phyloP scores from a whole-genome alignment of 2,329 filamentous ascomycete genomes.

The Fusarium nygamai region DNA sequence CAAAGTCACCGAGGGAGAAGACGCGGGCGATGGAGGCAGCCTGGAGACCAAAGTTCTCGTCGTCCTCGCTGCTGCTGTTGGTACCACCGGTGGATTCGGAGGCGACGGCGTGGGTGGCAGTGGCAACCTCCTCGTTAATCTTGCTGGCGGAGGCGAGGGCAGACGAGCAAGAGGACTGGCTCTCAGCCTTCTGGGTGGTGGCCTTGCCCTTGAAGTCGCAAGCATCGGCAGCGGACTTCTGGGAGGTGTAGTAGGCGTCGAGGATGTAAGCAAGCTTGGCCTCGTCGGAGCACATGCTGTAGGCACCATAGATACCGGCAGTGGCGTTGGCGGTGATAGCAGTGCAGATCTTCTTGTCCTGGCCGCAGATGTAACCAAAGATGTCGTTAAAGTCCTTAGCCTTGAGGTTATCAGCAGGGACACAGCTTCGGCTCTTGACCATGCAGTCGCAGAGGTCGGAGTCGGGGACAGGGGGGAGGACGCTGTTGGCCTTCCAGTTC shows the following conservation, averaged over 20 bases:
- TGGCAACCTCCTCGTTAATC: slow-evolving; percentile 58
- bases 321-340: slow-evolving; percentile 76
- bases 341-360: slow-evolving; percentile 64
- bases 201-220: slow-evolving; percentile 79
- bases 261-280: slow-evolving; percentile 80
- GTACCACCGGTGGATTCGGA: slow-evolving; percentile 43
- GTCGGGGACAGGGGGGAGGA: slow-evolving; percentile 86
- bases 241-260: slow-evolving; percentile 74
- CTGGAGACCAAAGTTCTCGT: slow-evolving; percentile 51
- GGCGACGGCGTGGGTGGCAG: slow-evolving; percentile 53
- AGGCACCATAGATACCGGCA: slow-evolving; percentile 77
- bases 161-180: slow-evolving; percentile 63
- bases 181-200: slow-evolving; percentile 59
- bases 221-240: slow-evolving; percentile 62
- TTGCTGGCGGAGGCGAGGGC: slow-evolving; percentile 72
- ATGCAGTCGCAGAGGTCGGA: slow-evolving; percentile 85
- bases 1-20: slow-evolving; percentile 59
- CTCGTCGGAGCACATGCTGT: slow-evolving; percentile 77
- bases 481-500: slow-evolving; percentile 72
- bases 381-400: slow-evolving; percentile 70
- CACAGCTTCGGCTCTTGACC: slow-evolving; percentile 77
- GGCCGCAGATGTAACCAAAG: slow-evolving; percentile 79
- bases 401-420: slow-evolving; percentile 67
- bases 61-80: slow-evolving; percentile 19
- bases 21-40: slow-evolving; percentile 50